These are phyloP conservation scores for Tulasnella sp. DNA, from an alignment of 768 basidiomycete species.

Conservation along the genomic window DNA sequence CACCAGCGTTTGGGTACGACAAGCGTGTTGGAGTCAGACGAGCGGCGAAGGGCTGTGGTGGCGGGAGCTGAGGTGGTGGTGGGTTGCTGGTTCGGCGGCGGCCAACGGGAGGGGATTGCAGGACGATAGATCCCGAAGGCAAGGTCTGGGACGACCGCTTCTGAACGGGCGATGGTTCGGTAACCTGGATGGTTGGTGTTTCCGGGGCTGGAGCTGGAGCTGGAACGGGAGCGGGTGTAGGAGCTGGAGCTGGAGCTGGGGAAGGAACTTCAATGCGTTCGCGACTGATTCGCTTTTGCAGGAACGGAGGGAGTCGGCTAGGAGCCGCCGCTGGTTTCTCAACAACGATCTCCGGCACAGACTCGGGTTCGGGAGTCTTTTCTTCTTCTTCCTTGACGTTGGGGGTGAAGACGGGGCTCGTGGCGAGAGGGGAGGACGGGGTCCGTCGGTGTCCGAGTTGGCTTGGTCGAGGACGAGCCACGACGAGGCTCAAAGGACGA, in stretches of 20 bases:
- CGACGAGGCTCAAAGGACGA: background rate
- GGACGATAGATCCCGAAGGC: background rate
- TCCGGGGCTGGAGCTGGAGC: background rate
- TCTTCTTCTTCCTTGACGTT: slow-evolving; percentile 8
- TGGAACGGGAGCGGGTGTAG: background rate
- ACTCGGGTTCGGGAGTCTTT: background rate
- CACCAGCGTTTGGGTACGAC: background rate
- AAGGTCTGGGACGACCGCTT: background rate
- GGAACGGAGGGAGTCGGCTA: slow-evolving; percentile 15
- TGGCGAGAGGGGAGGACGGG: slow-evolving; percentile 18
- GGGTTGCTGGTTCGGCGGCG: slow-evolving; percentile 9
- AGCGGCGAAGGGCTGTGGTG: background rate
- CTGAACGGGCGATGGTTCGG: slow-evolving; percentile 7
- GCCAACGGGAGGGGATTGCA: background rate
- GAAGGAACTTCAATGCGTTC: background rate
- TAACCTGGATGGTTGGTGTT: slow-evolving; percentile 12
- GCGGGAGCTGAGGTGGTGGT: slow-evolving; percentile 15
- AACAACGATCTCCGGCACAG: background rate
- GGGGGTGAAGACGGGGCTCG: background rate
- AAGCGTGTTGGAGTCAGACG: slow-evolving; percentile 4
- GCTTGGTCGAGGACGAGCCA: background rate
- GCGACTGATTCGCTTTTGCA: slow-evolving; percentile 12
- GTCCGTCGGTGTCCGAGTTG: slow-evolving; percentile 7
- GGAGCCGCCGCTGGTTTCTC: background rate
- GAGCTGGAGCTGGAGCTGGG: background rate